Conservation (phyloP, 2,329 filamentous ascomycete genomes). For the Teratosphaeriaceae sp. region DNA sequence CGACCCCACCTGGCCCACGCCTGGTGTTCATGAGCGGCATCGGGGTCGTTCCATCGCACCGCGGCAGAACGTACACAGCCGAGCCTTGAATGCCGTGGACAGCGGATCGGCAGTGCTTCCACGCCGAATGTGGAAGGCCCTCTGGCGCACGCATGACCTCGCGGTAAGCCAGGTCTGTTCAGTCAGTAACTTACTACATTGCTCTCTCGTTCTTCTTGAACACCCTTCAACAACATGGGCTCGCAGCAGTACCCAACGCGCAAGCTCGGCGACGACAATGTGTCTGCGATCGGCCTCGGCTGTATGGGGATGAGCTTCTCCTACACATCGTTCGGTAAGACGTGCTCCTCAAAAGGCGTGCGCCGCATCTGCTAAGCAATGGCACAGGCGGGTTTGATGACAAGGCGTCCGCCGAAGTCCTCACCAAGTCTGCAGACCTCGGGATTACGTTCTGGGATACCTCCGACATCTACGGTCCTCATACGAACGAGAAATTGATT, state of each 20-base stretch:
- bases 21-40: too few relatives aligned
- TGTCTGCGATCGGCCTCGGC: constrained; percentile 27
- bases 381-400: constrained; percentile 22
- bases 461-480: constrained; percentile 17
- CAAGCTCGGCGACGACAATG: constrained; percentile 33
- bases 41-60: too few relatives aligned
- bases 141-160: too few relatives aligned
- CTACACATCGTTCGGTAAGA: constrained; percentile 22
- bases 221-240: constrained; percentile 18
- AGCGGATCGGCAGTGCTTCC: too few relatives aligned
- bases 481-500: constrained; percentile 38
- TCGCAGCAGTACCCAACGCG: constrained; percentile 31
- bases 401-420: constrained; percentile 19
- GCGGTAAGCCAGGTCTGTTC: too few relatives aligned
- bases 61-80: too few relatives aligned
- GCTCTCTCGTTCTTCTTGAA: too few relatives aligned
- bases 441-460: constrained; percentile 26
- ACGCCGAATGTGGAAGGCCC: too few relatives aligned
- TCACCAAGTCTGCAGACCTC: constrained; percentile 22
- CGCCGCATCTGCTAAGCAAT: neutral
- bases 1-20: too few relatives aligned
- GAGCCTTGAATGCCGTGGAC: too few relatives aligned
- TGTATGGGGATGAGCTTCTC: constrained; percentile 32
- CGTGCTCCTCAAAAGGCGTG: neutral
- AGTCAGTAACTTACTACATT: too few relatives aligned